A percentile compares a stretch with the other conserved stretches of the same genome.
These are phyloP conservation scores for Parachaetomium inaequale DNA, from an alignment of 495 filamentous ascomycete genomes.

Conservation along the genomic window DNA sequence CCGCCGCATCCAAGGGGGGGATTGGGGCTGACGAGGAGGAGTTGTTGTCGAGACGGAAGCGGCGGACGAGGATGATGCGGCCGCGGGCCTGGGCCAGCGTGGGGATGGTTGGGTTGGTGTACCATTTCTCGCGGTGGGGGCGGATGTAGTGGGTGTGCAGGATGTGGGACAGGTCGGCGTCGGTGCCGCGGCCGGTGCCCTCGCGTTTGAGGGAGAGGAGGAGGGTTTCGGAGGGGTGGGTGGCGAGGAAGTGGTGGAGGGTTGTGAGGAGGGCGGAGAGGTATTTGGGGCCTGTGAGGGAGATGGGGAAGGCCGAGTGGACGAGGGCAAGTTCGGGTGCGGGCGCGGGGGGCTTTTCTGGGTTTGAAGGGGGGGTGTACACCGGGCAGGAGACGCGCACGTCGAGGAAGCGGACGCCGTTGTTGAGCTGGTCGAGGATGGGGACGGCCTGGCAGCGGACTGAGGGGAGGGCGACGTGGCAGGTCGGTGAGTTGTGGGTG, in stretches of 20 bases:
- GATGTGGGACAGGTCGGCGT: conserved; percentile 71
- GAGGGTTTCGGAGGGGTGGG: conserved; percentile 74
- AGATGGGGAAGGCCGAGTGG: conserved; percentile 46
- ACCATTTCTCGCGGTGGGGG: conserved; percentile 59
- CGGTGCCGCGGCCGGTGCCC: conserved; percentile 73
- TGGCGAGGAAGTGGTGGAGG: conserved; percentile 68
- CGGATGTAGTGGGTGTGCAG: conserved; percentile 67
- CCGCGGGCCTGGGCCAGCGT: conserved; percentile 76
- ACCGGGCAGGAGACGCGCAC: conserved; percentile 59
- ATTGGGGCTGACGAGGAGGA: conserved; percentile 35
- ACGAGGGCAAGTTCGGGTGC: conserved; percentile 53
- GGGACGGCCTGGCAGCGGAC: conserved; percentile 89
- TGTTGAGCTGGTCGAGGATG: conserved; percentile 71
- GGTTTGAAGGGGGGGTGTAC: neutral
- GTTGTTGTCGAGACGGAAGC: conserved; percentile 63
- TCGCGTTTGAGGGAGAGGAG: conserved; percentile 91
- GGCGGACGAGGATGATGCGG: conserved; percentile 79
- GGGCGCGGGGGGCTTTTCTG: neutral
- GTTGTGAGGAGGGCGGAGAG: conserved; percentile 68
- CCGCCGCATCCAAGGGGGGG: conserved; percentile 8
- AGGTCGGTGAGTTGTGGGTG: conserved; percentile 91
- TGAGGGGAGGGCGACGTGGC: conserved; percentile 76
- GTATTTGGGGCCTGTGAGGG: conserved; percentile 57
- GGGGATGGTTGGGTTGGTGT: conserved; percentile 72
- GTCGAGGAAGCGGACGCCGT: conserved; percentile 93